Evolutionary conservation across 306 rosid species (phyloP).

Genomic region (Chamaecrista fasciculata): DNA sequence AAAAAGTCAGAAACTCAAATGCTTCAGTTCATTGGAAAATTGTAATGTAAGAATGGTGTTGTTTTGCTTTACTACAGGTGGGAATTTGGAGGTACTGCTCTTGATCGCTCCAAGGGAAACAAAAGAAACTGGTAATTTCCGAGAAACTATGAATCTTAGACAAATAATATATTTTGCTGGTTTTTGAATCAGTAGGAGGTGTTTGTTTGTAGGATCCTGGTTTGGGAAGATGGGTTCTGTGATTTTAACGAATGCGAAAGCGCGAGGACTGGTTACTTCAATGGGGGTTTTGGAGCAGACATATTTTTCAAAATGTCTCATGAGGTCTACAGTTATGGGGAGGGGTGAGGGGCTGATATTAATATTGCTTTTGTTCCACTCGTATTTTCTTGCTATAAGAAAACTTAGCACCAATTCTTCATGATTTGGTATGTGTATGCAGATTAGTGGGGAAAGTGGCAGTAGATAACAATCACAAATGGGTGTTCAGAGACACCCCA

Average conservation of each 20-base stretch:
- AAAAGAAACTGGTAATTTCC: slow-evolving; percentile 73
- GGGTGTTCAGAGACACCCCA: slow-evolving; percentile 67
- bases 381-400: slow-evolving; percentile 7
- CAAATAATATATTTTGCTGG: not conserved
- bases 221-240: slow-evolving; percentile 97
- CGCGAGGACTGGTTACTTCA: slow-evolving; percentile 47
- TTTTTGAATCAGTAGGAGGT: slow-evolving; percentile 1
- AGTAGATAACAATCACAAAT: slow-evolving; percentile 79
- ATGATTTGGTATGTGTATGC: slow-evolving; percentile 28
- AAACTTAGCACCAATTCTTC: not conserved
- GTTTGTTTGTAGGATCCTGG: slow-evolving; percentile 69
- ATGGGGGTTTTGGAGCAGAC: slow-evolving; percentile 71
- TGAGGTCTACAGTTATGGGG: slow-evolving; percentile 90
- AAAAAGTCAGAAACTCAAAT: slow-evolving; percentile 13
- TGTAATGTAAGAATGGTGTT: slow-evolving; percentile 21
- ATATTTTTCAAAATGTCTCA: slow-evolving; percentile 97
- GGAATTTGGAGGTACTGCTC: slow-evolving; percentile 78
- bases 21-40: not conserved
- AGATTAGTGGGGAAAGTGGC: slow-evolving; percentile 84
- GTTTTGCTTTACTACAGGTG: slow-evolving; percentile 51
- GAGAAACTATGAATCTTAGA: slow-evolving; percentile 8
- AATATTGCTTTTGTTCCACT: slow-evolving; percentile 3
- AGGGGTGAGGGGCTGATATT: slow-evolving; percentile 65
- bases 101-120: slow-evolving; percentile 86
- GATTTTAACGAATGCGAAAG: slow-evolving; percentile 77